phyloP scores from a whole-genome alignment of 2,329 filamentous ascomycete species.

The Hymenoscyphus occultus region DNA sequence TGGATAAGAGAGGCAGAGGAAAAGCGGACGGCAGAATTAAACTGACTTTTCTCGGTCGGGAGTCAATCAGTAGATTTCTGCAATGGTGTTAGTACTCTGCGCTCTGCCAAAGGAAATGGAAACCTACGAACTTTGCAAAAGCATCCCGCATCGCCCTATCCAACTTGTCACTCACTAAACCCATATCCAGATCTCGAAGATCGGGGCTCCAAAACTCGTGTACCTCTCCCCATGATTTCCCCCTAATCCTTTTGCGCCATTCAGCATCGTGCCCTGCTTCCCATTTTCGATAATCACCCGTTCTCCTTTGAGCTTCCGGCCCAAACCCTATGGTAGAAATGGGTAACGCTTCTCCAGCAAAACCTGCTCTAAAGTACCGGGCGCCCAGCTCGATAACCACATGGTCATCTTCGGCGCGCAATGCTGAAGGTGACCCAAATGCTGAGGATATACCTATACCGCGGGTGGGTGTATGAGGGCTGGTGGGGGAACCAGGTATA shows the following conservation, averaged over 20 bases:
- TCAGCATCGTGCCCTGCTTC: slow-evolving; percentile 49
- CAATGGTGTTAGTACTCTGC: slow-evolving; percentile 13
- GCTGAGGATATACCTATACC: slow-evolving; percentile 49
- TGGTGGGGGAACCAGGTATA: slow-evolving; percentile 38
- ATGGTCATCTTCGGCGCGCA: slow-evolving; percentile 77
- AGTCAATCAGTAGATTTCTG: slow-evolving; percentile 67
- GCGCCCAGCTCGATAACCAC: slow-evolving; percentile 81
- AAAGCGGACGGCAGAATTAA: slow-evolving; percentile 75
- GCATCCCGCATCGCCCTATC: slow-evolving; percentile 79
- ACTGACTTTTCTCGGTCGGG: slow-evolving; percentile 70
- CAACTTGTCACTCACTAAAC: slow-evolving; percentile 79
- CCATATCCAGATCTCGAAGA: slow-evolving; percentile 69
- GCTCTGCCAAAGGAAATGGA: slow-evolving; percentile 29
- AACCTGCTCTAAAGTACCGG: slow-evolving; percentile 75
- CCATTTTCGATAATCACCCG: slow-evolving; percentile 79
- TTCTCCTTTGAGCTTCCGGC: slow-evolving; percentile 71
- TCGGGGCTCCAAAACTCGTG: slow-evolving; percentile 79
- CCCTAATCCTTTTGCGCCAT: slow-evolving; percentile 46
- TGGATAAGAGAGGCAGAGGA: slow-evolving; percentile 74
- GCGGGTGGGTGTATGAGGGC: slow-evolving; percentile 58
- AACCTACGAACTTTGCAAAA: slow-evolving; percentile 69
- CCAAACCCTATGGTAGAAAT: slow-evolving; percentile 69
- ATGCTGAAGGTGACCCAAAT: slow-evolving; percentile 57
- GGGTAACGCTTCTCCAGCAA: slow-evolving; percentile 78
- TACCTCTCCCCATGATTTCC: slow-evolving; percentile 58